phyloP scores from a whole-genome alignment of 2,329 filamentous ascomycete species.

The Cladophialophora bantiana region DNA sequence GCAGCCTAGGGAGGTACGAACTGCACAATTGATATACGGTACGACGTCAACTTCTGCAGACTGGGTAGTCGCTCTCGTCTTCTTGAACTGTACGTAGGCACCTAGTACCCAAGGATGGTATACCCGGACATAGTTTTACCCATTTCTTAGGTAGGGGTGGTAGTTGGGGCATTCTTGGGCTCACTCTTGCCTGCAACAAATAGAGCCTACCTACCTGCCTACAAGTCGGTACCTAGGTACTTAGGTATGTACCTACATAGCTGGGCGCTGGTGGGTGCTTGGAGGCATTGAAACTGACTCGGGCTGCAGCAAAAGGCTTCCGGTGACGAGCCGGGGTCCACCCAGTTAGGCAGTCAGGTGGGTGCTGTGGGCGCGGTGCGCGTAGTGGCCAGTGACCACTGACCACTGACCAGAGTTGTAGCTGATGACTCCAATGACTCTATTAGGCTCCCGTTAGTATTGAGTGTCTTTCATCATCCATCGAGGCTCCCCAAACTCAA shows the following conservation, averaged over 20 bases:
- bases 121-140: neutral
- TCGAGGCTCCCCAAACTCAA: neutral
- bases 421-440: neutral
- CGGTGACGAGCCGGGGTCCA: constrained; percentile 5
- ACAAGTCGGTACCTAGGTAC: too few relatives aligned
- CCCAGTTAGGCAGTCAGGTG: constrained; percentile 1
- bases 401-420: neutral
- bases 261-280: neutral
- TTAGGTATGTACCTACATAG: too few relatives aligned
- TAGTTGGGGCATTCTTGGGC: neutral
- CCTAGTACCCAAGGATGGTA: neutral
- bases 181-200: neutral
- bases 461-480: constrained; percentile 4
- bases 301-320: constrained; percentile 1
- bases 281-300: neutral
- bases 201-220: too few relatives aligned
- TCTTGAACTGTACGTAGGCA: too few relatives aligned
- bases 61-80: neutral
- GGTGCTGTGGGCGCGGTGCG: neutral
- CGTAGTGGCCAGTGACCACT: neutral
- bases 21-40: neutral
- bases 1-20: neutral
- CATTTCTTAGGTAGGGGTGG: neutral
- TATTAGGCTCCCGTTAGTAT: neutral
- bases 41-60: constrained; percentile 8